Evolutionary conservation across 2,329 filamentous ascomycete genomes (phyloP), one percentile per base, ranked within the genome.

Genomic region (Alternaria ventricosa): DNA sequence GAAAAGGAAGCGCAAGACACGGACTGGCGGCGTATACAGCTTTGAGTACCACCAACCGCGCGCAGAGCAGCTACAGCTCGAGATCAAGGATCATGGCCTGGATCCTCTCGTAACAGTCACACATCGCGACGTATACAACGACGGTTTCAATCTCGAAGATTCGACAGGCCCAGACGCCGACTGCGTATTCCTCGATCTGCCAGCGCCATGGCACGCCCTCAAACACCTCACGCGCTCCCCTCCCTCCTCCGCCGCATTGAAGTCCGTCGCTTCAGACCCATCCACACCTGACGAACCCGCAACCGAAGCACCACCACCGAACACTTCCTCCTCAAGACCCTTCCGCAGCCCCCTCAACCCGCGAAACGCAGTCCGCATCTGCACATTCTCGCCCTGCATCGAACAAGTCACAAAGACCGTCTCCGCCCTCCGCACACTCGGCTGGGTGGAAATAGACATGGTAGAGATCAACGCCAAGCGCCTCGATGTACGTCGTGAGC

Each of bases 351-450:
- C 88, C 0, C 85, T 98, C 11, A 90, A 96, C 69, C 89, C 92
- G 0, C 85, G 86, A n/a, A 86, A 87, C 45, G 87, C 91, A 6
- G 88, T 90, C 2, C 87, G 96, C 75, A 87, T 99, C 58, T 99
- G 96, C 83, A 96, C 94, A 1, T 99, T 99, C 82, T 96, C 92
- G 1, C 96, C 96, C 0, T 99, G 96, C 80, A 96, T 99, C 69
- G 96, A 99, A 81, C 96, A 99, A 82, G 95, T 96, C 22, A 93
- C 92, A 57, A 88, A 90, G 60, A 98, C 96, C 0, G 90, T 97
- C 57, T 90, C 92, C 11, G 88, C 88, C 12, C 86, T 99, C 80
- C 90, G 95, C 57, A 87, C 89, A 41, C 83, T 94, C 7, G 93
- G 93, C 57, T 99, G 96, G 96, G 87, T 94, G 10, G 91, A 95